Evolutionary conservation across 2,329 filamentous ascomycete species (phyloP).

Genomic region (Tolypocladium cylindrosporum): DNA sequence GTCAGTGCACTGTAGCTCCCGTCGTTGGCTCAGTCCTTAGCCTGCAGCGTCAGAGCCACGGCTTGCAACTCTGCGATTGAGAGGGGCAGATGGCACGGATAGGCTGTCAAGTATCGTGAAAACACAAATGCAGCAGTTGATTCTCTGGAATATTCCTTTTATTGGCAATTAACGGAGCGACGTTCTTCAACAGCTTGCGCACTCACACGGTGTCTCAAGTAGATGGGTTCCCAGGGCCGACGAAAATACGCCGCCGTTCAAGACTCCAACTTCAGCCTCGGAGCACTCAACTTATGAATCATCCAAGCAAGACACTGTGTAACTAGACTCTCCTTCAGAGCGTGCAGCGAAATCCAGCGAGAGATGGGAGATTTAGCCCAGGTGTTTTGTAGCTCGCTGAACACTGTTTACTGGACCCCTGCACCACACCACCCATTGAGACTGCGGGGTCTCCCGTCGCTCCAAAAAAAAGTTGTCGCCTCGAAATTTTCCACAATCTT

Average conservation of each 20-base stretch:
- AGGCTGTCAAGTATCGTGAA: background rate
- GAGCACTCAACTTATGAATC: background rate
- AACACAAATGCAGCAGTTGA: background rate
- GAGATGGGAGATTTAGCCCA: no score
- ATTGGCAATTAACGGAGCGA: background rate
- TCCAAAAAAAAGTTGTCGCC: slow-evolving; percentile 1
- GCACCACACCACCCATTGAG: slow-evolving; percentile 1
- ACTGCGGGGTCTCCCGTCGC: slow-evolving; percentile 15
- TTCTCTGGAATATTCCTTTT: background rate
- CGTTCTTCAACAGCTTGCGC: no score
- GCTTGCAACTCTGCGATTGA: background rate
- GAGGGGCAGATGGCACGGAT: background rate
- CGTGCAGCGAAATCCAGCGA: background rate
- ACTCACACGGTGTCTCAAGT: no score
- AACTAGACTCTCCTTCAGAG: no score
- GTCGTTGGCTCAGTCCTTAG: background rate
- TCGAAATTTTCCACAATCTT: slow-evolving; percentile 22
- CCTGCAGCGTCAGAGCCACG: background rate
- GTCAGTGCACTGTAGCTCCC: background rate
- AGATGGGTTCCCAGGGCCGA: no score
- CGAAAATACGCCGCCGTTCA: no score
- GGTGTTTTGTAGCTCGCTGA: background rate
- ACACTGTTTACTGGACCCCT: background rate
- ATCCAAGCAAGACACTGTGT: no score
- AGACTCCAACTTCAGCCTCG: background rate